Conservation (phyloP, 1,139 yeast genomes). For the Hyphopichia pseudoburtonii region DNA sequence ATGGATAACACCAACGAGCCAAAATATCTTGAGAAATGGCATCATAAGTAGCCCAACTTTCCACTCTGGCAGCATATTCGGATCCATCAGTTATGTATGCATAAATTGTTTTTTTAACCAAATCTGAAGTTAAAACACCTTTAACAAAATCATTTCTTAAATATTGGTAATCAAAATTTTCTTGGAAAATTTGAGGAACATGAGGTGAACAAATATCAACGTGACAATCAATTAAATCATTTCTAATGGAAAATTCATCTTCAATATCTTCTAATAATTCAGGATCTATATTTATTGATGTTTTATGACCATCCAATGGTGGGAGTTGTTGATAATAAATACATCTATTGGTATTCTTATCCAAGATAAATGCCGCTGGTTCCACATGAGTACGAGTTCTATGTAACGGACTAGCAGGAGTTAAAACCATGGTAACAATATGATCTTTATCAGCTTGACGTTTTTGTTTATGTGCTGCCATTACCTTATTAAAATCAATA, state of each 20-base stretch:
- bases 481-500: slow-evolving; percentile 71
- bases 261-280: slow-evolving; percentile 73
- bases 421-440: slow-evolving; percentile 88
- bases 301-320: slow-evolving; percentile 53
- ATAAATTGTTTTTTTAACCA: slow-evolving; percentile 86
- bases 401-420: slow-evolving; percentile 84
- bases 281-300: slow-evolving; percentile 73
- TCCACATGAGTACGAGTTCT: slow-evolving; percentile 76
- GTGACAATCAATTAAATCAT: slow-evolving; percentile 93
- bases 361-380: slow-evolving; percentile 83
- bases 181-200: slow-evolving; percentile 94
- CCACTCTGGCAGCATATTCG: slow-evolving; percentile 88
- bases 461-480: slow-evolving; percentile 71
- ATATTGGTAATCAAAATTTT: slow-evolving; percentile 89
- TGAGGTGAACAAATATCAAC: slow-evolving; percentile 94
- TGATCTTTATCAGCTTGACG: slow-evolving; percentile 80
- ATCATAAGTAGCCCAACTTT: slow-evolving; percentile 89
- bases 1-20: slow-evolving; percentile 90
- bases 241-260: slow-evolving; percentile 76
- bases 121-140: slow-evolving; percentile 88
- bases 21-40: slow-evolving; percentile 89
- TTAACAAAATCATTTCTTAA: slow-evolving; percentile 84
- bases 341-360: slow-evolving; percentile 71
- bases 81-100: slow-evolving; percentile 74
- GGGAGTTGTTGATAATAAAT: slow-evolving; percentile 79